Percentiles rank a stretch among this genome's conserved stretches.
Conservation (phyloP, 1,284 basidiomycete genomes). For the Filobasidium uniguttulatum region DNA sequence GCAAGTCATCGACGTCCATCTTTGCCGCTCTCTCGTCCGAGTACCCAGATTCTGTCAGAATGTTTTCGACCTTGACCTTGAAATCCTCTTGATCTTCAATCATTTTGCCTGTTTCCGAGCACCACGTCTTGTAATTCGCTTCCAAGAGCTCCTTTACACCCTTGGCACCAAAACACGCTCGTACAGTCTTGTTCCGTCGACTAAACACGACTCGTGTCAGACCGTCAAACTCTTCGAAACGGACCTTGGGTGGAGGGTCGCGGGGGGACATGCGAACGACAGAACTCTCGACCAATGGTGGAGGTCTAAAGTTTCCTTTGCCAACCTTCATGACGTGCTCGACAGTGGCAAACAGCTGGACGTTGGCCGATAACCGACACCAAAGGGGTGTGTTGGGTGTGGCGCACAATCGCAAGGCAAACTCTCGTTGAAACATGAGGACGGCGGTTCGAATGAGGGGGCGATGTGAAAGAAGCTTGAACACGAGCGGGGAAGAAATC, state of each 20-base stretch:
- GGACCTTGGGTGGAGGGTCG: constrained; percentile 88
- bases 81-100: constrained; percentile 58
- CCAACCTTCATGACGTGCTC: constrained; percentile 95
- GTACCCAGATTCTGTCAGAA: constrained; percentile 54
- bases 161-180: constrained; percentile 78
- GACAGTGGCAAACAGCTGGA: constrained; percentile 88
- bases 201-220: constrained; percentile 81
- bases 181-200: constrained; percentile 76
- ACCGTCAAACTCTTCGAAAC: constrained; percentile 97
- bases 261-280: constrained; percentile 84
- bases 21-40: constrained; percentile 61
- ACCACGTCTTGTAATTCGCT: constrained; percentile 89
- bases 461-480: constrained; percentile 90
- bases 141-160: constrained; percentile 92
- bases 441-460: constrained; percentile 87
- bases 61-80: constrained; percentile 57
- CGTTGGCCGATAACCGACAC: constrained; percentile 92
- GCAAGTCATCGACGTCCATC: constrained; percentile 69
- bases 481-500: constrained; percentile 95
- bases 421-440: constrained; percentile 99
- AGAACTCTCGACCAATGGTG: constrained; percentile 84
- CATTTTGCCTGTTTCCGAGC: constrained; percentile 64
- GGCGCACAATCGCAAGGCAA: constrained; percentile 83
- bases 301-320: constrained; percentile 90
- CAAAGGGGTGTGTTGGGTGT: constrained; percentile 72